These are phyloP conservation scores for Rhizopogon sp. DNA, from an alignment of 768 basidiomycete species.

Conservation along the genomic window DNA sequence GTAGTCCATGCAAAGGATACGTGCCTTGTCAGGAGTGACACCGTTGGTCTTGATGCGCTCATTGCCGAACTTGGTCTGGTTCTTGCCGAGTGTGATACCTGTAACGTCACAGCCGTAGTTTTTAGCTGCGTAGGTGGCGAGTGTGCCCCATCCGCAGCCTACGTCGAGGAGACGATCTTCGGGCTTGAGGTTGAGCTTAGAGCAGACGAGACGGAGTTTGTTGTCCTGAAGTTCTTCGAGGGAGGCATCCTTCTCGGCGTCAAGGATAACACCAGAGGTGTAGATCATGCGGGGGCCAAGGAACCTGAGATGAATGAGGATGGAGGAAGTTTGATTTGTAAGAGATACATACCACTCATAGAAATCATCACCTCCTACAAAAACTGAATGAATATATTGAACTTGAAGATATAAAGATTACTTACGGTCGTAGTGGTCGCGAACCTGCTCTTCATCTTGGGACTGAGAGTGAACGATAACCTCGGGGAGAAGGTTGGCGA, in stretches of 20 bases:
- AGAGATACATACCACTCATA: constrained; percentile 64
- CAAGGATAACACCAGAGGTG: constrained; percentile 84
- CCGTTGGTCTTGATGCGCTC: constrained; percentile 81
- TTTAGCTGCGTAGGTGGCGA: constrained; percentile 91
- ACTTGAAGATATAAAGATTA: constrained; percentile 4
- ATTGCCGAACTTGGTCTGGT: constrained; percentile 92
- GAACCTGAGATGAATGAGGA: constrained; percentile 50
- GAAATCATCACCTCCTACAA: constrained; percentile 86
- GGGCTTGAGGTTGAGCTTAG: constrained; percentile 87
- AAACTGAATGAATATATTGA: neutral
- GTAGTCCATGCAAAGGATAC: constrained; percentile 91
- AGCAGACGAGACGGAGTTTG: constrained; percentile 93
- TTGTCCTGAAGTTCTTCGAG: constrained; percentile 97
- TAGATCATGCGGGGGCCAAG: constrained; percentile 96
- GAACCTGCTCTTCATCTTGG: constrained; percentile 95
- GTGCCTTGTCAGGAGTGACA: constrained; percentile 63
- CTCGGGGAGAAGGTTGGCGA: constrained; percentile 85
- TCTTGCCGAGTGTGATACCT: constrained; percentile 87
- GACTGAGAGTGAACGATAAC: constrained; percentile 85
- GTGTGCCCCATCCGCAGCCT: constrained; percentile 96
- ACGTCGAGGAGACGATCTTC: constrained; percentile 81
- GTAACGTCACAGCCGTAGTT: constrained; percentile 97
- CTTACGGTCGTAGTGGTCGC: constrained; percentile 91
- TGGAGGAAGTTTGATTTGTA: neutral
- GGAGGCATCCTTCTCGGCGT: constrained; percentile 68